Conservation (phyloP, 345 rosid genomes). For the Xanthoceras sorbifolium region DNA sequence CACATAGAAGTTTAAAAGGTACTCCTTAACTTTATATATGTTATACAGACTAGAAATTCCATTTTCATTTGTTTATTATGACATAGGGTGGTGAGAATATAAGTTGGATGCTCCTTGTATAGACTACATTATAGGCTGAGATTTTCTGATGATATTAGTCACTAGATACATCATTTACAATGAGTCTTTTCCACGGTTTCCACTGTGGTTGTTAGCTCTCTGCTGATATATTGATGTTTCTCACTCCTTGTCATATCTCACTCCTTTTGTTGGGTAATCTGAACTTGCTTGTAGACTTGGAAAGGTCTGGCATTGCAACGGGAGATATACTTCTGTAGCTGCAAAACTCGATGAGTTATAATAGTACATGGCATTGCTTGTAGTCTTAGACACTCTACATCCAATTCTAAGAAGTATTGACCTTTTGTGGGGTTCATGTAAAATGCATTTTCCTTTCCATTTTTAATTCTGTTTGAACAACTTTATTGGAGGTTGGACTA, state of each 20-base stretch:
- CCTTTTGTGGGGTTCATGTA: not conserved
- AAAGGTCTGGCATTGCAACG: not conserved
- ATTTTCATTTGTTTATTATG: too few species aligned
- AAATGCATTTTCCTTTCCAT: not conserved
- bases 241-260: not conserved
- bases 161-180: too few species aligned
- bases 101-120: too few species aligned
- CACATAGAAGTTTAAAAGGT: too few species aligned
- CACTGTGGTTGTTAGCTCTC: not conserved
- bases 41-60: too few species aligned
- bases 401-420: not conserved
- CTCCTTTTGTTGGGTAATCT: not conserved
- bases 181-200: too few species aligned
- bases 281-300: not conserved
- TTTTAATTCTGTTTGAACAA: not conserved
- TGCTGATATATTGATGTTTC: not conserved
- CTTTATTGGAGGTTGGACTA: not conserved
- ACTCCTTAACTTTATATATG: too few species aligned
- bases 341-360: constrained; percentile 1
- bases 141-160: too few species aligned
- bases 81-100: too few species aligned
- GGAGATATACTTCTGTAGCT: not conserved
- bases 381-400: not conserved
- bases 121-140: too few species aligned
- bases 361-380: not conserved